These are phyloP conservation scores for Allomyces macrogynus DNA, from an alignment of 192 early-diverging fungal genomes.

Conservation along the genomic window DNA sequence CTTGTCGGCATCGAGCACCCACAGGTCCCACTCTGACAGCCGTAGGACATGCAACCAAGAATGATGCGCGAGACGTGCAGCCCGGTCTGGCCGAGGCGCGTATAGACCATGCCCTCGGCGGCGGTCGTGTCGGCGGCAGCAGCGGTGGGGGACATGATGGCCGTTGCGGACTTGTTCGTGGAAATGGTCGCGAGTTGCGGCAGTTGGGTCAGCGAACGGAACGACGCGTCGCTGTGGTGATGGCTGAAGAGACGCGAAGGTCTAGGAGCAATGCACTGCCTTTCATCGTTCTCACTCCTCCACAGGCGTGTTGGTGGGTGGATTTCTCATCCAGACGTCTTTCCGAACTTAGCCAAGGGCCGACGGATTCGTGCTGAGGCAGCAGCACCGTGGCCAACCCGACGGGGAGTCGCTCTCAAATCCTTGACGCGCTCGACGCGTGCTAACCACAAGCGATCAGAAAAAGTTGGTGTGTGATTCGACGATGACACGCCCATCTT, in stretches of 20 bases:
- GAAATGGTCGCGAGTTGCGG: neutral
- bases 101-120: neutral
- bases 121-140: neutral
- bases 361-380: too few species aligned
- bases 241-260: neutral
- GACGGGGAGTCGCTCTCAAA: too few species aligned
- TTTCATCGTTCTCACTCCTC: neutral
- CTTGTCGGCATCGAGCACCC: conserved; percentile 1
- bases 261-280: neutral
- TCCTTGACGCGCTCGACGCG: too few species aligned
- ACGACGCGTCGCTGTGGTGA: too few species aligned
- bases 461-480: too few species aligned
- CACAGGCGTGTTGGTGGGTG: neutral
- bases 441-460: too few species aligned
- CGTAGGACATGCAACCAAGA: neutral
- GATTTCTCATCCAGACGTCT: too few species aligned
- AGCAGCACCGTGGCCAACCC: too few species aligned
- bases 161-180: neutral
- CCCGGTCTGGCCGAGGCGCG: neutral
- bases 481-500: too few species aligned
- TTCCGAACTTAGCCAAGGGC: too few species aligned
- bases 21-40: neutral
- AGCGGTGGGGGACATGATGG: neutral
- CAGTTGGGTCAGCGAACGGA: too few species aligned
- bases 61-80: neutral